These are phyloP conservation scores for Russula sp. DNA, from an alignment of 768 basidiomycete species.

Conservation along the genomic window DNA sequence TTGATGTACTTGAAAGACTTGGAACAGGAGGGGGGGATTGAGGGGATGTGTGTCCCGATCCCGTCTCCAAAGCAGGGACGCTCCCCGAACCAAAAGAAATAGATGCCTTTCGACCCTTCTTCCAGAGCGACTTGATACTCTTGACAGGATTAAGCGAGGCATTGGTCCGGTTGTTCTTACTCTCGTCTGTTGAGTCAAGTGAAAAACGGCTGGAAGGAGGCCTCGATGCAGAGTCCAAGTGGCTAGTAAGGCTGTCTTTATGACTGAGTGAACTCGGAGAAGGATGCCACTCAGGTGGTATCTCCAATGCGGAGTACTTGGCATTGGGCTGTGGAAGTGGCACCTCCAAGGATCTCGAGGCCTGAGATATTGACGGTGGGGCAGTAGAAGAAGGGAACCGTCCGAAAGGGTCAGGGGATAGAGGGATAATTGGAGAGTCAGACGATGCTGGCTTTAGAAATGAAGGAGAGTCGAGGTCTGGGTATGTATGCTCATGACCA, in stretches of 20 bases:
- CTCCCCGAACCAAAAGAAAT: slow-evolving; percentile 30
- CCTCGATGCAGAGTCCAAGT: slow-evolving; percentile 14
- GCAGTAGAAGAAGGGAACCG: slow-evolving; percentile 47
- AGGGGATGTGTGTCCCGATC: not conserved
- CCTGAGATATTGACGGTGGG: not conserved
- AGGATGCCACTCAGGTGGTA: slow-evolving; percentile 6
- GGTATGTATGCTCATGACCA: slow-evolving; percentile 44
- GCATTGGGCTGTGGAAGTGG: not conserved
- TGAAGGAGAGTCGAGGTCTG: slow-evolving; percentile 31
- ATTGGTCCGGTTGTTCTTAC: slow-evolving; percentile 29
- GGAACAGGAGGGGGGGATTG: slow-evolving; percentile 11
- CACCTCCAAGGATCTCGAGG: not conserved
- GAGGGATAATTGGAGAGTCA: slow-evolving; percentile 62
- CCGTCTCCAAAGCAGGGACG: slow-evolving; percentile 1
- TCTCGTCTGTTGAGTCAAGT: slow-evolving; percentile 52
- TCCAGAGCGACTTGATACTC: slow-evolving; percentile 70
- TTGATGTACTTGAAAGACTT: slow-evolving; percentile 1
- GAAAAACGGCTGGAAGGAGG: slow-evolving; percentile 54
- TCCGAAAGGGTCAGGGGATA: slow-evolving; percentile 81
- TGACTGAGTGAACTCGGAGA: not conserved
- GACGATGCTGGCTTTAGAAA: slow-evolving; percentile 24
- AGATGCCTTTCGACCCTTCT: slow-evolving; percentile 53
- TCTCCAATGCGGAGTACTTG: slow-evolving; percentile 4
- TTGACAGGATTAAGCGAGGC: slow-evolving; percentile 66
- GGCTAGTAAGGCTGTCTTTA: slow-evolving; percentile 1